Conservation (phyloP, 1,284 basidiomycete species). For the Malassezia vespertilionis region DNA sequence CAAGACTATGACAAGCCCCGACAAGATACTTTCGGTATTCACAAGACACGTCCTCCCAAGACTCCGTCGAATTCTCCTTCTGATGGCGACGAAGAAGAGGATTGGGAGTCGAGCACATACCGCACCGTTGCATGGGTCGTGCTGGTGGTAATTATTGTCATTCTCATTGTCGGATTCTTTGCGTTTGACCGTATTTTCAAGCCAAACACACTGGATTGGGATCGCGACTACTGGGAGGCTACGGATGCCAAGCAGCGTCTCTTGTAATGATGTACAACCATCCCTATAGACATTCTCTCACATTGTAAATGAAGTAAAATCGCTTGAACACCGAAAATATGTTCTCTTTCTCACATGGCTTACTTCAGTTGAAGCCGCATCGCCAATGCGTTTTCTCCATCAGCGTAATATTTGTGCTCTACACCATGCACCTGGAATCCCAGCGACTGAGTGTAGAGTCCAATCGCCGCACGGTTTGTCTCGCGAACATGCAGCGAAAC, state of each 20-base stretch:
- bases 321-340: no score
- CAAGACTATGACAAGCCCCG: not conserved
- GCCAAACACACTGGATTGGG: constrained; percentile 14
- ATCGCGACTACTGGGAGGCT: constrained; percentile 18
- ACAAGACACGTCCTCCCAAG: not conserved
- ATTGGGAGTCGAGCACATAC: not conserved
- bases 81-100: not conserved
- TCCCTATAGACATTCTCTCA: not conserved
- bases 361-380: constrained; percentile 38
- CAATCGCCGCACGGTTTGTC: constrained; percentile 46
- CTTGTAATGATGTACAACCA: constrained; percentile 5
- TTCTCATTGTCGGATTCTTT: constrained; percentile 2
- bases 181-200: constrained; percentile 7
- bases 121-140: constrained; percentile 11
- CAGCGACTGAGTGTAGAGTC: constrained; percentile 41
- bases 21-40: not conserved
- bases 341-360: not conserved
- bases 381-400: constrained; percentile 42
- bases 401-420: constrained; percentile 45
- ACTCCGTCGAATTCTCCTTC: not conserved
- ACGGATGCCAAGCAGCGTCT: constrained; percentile 15
- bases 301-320: not conserved
- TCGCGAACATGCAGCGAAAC: constrained; percentile 45
- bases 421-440: constrained; percentile 42
- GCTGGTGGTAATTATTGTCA: constrained; percentile 9